Conservation (phyloP, 352 stramenopile genomes). For the Thalassiosira mediterranea region DNA sequence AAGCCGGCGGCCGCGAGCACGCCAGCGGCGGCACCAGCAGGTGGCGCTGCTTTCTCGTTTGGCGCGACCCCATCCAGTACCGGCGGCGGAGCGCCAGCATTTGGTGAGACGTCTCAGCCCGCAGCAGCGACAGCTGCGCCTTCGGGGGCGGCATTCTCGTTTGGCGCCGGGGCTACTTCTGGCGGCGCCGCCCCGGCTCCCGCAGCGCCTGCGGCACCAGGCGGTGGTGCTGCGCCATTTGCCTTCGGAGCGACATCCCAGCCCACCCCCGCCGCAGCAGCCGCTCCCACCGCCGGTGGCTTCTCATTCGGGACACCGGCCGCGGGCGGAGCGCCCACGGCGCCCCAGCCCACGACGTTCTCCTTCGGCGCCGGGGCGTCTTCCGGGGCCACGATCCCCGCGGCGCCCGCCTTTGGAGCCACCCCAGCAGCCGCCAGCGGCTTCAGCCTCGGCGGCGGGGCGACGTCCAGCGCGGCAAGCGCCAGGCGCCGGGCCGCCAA, state of each 20-base stretch:
- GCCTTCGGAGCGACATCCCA: constrained; percentile 2
- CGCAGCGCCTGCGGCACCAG: too few species aligned
- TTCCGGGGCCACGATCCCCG: neutral
- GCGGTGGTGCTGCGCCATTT: too few species aligned
- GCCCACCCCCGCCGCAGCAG: constrained; percentile 5
- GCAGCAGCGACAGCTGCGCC: neutral
- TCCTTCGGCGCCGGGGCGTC: neutral
- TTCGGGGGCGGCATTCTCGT: constrained; percentile 9
- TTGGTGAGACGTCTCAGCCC: neutral
- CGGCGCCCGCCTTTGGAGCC: neutral
- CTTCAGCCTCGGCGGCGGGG: constrained; percentile 8
- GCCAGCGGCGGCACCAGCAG: too few species aligned
- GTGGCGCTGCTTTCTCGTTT: constrained; percentile 3
- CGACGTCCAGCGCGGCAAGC: constrained; percentile 1
- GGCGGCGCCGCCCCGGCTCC: neutral
- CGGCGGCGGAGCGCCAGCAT: neutral
- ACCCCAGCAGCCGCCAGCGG: neutral
- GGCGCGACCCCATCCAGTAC: neutral
- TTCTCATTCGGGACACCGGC: too few species aligned
- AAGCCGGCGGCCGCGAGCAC: too few species aligned
- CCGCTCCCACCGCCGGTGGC: too few species aligned
- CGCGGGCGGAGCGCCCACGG: neutral
- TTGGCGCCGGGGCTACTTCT: constrained; percentile 5
- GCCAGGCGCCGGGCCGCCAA: constrained; percentile 12
- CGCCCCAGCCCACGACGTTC: too few species aligned